Evolutionary conservation across 495 filamentous ascomycete species (phyloP).

Genomic region (Clavariopsis aquatica): DNA sequence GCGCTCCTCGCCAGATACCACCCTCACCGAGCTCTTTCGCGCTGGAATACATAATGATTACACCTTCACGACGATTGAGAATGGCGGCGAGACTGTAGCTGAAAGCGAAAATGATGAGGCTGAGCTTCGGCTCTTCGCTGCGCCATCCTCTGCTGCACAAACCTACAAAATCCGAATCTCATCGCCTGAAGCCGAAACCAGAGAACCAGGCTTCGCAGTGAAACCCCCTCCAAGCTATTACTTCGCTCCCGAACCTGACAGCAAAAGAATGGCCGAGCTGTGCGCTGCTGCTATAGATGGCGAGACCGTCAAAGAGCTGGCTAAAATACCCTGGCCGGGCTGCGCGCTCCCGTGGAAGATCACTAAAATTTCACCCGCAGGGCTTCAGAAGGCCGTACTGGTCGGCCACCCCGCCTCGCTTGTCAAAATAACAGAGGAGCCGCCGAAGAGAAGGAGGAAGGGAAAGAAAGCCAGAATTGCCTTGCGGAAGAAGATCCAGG

Average conservation of each 20-base stretch:
- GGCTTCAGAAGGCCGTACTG: slow-evolving; percentile 22
- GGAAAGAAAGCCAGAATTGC: slow-evolving; percentile 58
- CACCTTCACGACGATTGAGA: neutral
- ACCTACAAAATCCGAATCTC: slow-evolving; percentile 28
- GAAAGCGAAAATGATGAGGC: slow-evolving; percentile 42
- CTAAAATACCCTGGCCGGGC: slow-evolving; percentile 51
- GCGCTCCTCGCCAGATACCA: slow-evolving; percentile 34
- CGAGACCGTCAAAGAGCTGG: slow-evolving; percentile 47
- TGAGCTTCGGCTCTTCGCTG: slow-evolving; percentile 57
- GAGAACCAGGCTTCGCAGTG: slow-evolving; percentile 46
- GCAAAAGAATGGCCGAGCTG: slow-evolving; percentile 42
- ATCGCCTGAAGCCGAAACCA: slow-evolving; percentile 26
- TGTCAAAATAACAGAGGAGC: slow-evolving; percentile 17
- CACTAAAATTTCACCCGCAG: slow-evolving; percentile 29
- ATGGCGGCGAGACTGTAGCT: neutral
- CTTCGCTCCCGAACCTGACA: slow-evolving; percentile 45
- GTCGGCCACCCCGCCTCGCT: slow-evolving; percentile 1
- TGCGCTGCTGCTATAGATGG: slow-evolving; percentile 49
- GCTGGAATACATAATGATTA: slow-evolving; percentile 7
- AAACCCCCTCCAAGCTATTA: slow-evolving; percentile 51
- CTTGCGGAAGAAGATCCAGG: slow-evolving; percentile 52
- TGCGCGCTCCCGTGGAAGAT: slow-evolving; percentile 60
- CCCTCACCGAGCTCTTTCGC: slow-evolving; percentile 28
- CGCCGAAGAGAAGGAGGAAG: slow-evolving; percentile 48
- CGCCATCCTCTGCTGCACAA: slow-evolving; percentile 33